phyloP scores from a whole-genome alignment of 2,329 filamentous ascomycete genomes.

The Myriosclerotinia curreyana region DNA sequence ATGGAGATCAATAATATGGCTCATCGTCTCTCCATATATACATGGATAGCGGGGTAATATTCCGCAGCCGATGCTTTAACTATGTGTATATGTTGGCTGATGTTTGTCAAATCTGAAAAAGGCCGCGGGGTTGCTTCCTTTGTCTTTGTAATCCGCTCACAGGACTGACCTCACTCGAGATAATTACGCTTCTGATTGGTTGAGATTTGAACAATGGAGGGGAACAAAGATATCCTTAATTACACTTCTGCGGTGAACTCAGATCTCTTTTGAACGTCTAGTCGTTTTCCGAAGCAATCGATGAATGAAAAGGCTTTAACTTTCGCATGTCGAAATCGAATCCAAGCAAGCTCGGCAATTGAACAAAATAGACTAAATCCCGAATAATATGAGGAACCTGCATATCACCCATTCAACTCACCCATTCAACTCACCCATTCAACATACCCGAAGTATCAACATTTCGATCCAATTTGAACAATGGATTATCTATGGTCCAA shows the following conservation, averaged over 20 bases:
- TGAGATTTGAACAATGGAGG: background rate
- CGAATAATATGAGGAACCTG: background rate
- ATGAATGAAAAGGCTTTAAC: background rate
- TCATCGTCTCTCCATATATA: slow-evolving; percentile 9
- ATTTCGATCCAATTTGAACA: too few relatives aligned
- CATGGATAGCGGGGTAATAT: background rate
- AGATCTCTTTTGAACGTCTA: background rate
- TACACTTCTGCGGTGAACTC: slow-evolving; percentile 2
- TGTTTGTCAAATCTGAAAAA: background rate
- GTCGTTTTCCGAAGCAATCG: background rate
- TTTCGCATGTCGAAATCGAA: background rate
- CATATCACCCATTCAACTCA: too few relatives aligned
- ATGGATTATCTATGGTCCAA: too few relatives aligned
- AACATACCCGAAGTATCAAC: too few relatives aligned
- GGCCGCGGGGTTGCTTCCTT: background rate
- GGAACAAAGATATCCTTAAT: slow-evolving; percentile 3
- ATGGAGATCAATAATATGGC: slow-evolving; percentile 11
- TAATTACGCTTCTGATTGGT: background rate
- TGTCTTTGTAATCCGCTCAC: slow-evolving; percentile 8
- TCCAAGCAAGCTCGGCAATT: background rate
- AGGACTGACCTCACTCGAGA: background rate
- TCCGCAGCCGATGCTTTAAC: background rate
- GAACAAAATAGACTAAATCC: background rate
- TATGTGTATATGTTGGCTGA: background rate
- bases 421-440: too few relatives aligned